phyloP scores from a whole-genome alignment of 148 eudicot species.

The Salicornia ramosissima region DNA sequence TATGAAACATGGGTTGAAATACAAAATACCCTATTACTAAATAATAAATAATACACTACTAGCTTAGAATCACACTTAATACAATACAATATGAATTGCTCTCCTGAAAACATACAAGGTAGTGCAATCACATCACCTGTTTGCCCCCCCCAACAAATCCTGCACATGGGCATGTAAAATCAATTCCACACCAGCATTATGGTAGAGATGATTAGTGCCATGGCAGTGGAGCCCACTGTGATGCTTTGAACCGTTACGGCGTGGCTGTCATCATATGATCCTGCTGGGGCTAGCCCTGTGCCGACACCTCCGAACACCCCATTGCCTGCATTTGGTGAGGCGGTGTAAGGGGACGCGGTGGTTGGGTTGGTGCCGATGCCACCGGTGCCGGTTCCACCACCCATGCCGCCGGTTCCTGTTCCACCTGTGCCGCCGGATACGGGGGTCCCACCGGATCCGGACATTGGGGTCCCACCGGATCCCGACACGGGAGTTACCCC shows the following conservation, averaged over 20 bases:
- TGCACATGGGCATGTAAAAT: conserved; percentile 10
- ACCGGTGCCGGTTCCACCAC: neutral
- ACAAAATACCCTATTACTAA: conserved; percentile 21
- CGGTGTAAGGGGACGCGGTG: conserved; percentile 23
- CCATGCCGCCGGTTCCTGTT: conserved; percentile 16
- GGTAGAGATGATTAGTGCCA: conserved; percentile 12
- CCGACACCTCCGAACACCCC: conserved; percentile 39
- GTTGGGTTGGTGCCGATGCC: conserved; percentile 11
- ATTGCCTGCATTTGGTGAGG: conserved; percentile 29
- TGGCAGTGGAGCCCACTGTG: conserved; percentile 8
- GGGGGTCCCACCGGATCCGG: conserved; percentile 15
- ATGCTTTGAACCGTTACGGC: conserved; percentile 20
- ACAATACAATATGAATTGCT: neutral
- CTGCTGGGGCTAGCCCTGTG: conserved; percentile 44
- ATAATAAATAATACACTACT: neutral
- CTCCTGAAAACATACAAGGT: conserved; percentile 2
- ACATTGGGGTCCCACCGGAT: too few species aligned
- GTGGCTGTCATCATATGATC: conserved; percentile 32
- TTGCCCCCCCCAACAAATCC: conserved; percentile 4
- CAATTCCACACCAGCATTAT: conserved; percentile 23
- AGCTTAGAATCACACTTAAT: conserved; percentile 1
- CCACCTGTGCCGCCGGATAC: conserved; percentile 20
- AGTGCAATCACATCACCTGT: conserved; percentile 10
- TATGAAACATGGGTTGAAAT: neutral
- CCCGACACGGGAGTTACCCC: conserved; percentile 19